Evolutionary conservation across 31 red algal genomes (phyloP), one percentile per base, ranked within the genome.

Genomic region (Asparagopsis taxiformis): DNA sequence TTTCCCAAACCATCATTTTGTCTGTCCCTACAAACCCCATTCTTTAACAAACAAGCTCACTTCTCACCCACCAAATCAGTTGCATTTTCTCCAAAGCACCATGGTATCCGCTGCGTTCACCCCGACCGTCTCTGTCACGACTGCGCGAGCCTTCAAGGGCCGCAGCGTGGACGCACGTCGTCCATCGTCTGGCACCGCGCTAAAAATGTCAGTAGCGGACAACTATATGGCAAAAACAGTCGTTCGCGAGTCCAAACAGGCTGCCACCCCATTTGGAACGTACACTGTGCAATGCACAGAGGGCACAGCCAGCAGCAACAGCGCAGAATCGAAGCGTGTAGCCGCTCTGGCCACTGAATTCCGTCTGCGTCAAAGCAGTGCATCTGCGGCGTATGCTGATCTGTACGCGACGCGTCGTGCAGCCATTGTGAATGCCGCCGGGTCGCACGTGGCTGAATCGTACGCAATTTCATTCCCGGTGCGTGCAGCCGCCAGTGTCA

Each of bases 221-320:
- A 31, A 31, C 43, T 79, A 63, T 56, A 78, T 65, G 65, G 55
- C 62, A 19, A 20, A 26, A 28, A 51, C 66, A 16, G 26, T 70
- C 54, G 32, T 39, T 15, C 36, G 34, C 1, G 55, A 69, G 55
- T 59, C 55, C 33, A 88, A 88, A 56, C 41, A 66, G 5, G 62
- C 73, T 0, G 84, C 84, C 49, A 62, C 64, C 3, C 39, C 63
- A 0, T 43, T 32, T 3, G 73, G 72, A 4, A 65, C 63, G 52
- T 88, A 88, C 84, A 88, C 84, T 2, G 36, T 59, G 38, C 84
- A 88, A 43, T 88, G 84, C 84, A 78, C 73, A 35, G 84, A 88
- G 74, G 84, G 50, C 53, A 66, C 51, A 8, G 63, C 39, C 31
- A 64, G 77, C 8, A 34, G 55, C 39, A 77, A 77, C 74, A 59